Evolutionary conservation across 495 filamentous ascomycete genomes (phyloP).

Genomic region (Margaritispora aquatica): DNA sequence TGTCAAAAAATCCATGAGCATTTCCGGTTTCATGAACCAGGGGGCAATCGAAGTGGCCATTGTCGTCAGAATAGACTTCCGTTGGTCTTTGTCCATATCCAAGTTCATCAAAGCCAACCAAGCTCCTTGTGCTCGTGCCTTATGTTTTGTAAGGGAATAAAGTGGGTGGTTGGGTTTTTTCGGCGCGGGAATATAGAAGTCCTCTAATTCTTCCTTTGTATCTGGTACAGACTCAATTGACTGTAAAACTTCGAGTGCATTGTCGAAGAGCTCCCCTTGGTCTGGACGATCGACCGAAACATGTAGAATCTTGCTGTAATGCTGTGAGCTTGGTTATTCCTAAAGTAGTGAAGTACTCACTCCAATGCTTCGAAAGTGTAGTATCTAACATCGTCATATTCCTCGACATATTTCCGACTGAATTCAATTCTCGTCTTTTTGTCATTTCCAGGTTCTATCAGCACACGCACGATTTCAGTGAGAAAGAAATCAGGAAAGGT

Average conservation of each 20-base stretch:
- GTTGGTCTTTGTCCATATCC: conserved; percentile 59
- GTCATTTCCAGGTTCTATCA: conserved; percentile 52
- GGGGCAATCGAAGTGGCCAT: conserved; percentile 75
- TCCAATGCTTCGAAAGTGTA: conserved; percentile 65
- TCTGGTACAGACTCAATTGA: conserved; percentile 57
- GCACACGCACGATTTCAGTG: conserved; percentile 48
- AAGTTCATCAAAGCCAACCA: conserved; percentile 76
- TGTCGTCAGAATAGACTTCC: conserved; percentile 68
- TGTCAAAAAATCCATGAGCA: conserved; percentile 96
- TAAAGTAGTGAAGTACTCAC: conserved; percentile 39
- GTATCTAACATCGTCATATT: conserved; percentile 80
- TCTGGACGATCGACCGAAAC: conserved; percentile 29
- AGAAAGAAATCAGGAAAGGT: conserved; percentile 61
- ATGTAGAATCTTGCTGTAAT: conserved; percentile 32
- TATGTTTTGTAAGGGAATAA: conserved; percentile 54
- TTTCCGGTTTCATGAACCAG: conserved; percentile 77
- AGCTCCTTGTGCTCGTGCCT: conserved; percentile 70
- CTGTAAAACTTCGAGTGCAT: conserved; percentile 56
- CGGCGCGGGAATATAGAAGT: conserved; percentile 53
- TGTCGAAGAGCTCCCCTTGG: conserved; percentile 41
- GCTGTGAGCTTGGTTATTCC: not conserved
- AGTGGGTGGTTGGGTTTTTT: conserved; percentile 47
- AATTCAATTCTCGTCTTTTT: conserved; percentile 62
- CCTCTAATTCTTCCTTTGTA: conserved; percentile 54
- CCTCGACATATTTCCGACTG: conserved; percentile 65